Conservation (phyloP, 331 rosid species). For the Rhamnella rubrinervis region DNA sequence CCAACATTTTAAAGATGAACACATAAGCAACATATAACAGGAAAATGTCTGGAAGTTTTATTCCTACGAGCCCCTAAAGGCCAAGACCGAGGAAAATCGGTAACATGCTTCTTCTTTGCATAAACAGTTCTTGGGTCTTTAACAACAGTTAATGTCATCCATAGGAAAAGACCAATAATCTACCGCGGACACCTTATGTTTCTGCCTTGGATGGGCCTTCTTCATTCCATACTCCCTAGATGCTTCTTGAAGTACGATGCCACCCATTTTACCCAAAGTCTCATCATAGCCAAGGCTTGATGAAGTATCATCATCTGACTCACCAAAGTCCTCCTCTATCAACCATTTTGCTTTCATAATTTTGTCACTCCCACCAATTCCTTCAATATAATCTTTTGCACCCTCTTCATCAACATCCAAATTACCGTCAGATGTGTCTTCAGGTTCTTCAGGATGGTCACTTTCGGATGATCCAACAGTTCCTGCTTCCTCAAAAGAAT, state of each 20-base stretch:
- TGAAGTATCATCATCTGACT: slow-evolving; percentile 54
- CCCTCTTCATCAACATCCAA: slow-evolving; percentile 83
- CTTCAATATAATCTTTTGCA: slow-evolving; percentile 81
- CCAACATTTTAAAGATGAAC: slow-evolving; percentile 5
- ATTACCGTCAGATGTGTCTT: slow-evolving; percentile 58
- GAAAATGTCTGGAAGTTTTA: slow-evolving; percentile 55
- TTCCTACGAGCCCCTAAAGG: slow-evolving; percentile 62
- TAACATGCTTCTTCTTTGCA: slow-evolving; percentile 57
- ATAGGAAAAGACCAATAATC: slow-evolving; percentile 35
- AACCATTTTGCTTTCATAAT: slow-evolving; percentile 74
- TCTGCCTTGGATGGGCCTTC: slow-evolving; percentile 52
- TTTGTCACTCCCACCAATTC: slow-evolving; percentile 80
- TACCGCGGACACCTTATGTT: slow-evolving; percentile 22
- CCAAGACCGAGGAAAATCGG: slow-evolving; percentile 70
- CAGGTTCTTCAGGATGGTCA: slow-evolving; percentile 56
- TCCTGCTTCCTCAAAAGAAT: slow-evolving; percentile 44
- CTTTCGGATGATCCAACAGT: slow-evolving; percentile 49
- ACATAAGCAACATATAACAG: slow-evolving; percentile 43
- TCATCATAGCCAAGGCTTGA: slow-evolving; percentile 50
- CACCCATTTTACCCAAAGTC: slow-evolving; percentile 68
- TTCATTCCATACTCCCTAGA: slow-evolving; percentile 65
- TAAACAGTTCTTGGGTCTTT: slow-evolving; percentile 56
- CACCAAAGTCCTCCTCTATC: slow-evolving; percentile 48
- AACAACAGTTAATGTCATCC: slow-evolving; percentile 54
- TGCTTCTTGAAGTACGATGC: slow-evolving; percentile 77